A percentile compares a stretch with the other conserved stretches of the same genome.
Evolutionary conservation across 805 yeast genomes (phyloP).

Genomic region (Dipodascopsis tothii): DNA sequence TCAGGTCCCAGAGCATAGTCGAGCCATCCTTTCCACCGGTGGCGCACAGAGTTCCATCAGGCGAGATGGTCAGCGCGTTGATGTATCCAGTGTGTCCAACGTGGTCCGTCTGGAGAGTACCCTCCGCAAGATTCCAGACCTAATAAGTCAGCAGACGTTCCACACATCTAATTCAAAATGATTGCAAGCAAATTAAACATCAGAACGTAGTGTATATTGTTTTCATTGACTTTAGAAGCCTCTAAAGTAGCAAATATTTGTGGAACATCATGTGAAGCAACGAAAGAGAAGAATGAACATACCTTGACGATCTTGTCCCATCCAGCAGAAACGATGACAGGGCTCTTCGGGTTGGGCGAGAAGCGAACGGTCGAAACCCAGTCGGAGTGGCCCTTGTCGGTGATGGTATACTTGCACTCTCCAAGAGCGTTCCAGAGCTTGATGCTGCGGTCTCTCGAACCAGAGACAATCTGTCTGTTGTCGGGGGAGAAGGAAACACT

Average conservation of each 20-base stretch:
- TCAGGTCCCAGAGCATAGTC: constrained; percentile 96
- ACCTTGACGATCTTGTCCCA: constrained; percentile 99
- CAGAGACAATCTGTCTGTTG: constrained; percentile 96
- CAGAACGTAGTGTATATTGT: constrained; percentile 99
- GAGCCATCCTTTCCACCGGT: constrained; percentile 99
- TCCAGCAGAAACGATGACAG: constrained; percentile 90
- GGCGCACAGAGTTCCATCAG: constrained; percentile 99
- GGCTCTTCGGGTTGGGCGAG: constrained; percentile 61
- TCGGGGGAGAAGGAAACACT: constrained; percentile 93
- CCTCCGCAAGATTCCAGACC: constrained; percentile 91
- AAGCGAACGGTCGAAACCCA: constrained; percentile 98
- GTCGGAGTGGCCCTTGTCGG: constrained; percentile 81
- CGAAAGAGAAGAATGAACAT: constrained; percentile 42
- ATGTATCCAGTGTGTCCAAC: constrained; percentile 99
- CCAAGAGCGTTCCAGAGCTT: constrained; percentile 99
- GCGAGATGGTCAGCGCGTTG: constrained; percentile 92
- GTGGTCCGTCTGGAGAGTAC: constrained; percentile 87
- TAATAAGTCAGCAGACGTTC: constrained; percentile 29
- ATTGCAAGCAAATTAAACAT: constrained; percentile 35
- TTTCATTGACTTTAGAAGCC: constrained; percentile 75
- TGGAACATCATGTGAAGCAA: constrained; percentile 17
- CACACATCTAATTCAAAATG: background rate
- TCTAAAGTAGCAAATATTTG: constrained; percentile 99
- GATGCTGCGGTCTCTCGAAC: constrained; percentile 98
- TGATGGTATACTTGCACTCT: constrained; percentile 87